Conservation (phyloP, 371 early-diverging fungal species). For the Mucor sp. region DNA sequence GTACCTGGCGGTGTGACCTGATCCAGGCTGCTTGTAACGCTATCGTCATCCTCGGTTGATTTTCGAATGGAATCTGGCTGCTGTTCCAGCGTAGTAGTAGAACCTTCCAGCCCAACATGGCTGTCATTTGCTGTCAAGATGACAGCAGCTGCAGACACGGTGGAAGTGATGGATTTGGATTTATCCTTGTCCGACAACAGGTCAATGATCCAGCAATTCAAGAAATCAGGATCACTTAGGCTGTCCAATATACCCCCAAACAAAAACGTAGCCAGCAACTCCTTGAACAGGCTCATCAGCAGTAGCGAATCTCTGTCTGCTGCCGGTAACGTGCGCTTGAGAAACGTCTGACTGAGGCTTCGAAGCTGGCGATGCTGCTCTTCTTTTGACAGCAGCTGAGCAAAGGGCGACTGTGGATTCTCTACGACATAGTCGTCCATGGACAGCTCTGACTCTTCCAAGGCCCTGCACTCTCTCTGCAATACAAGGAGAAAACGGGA, state of each 20-base stretch:
- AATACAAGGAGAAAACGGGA: not conserved
- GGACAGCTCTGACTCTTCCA: constrained; percentile 39
- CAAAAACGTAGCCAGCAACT: constrained; percentile 39
- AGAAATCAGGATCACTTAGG: constrained; percentile 48
- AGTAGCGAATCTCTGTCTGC: constrained; percentile 35
- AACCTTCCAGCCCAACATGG: not conserved
- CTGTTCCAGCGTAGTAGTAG: not conserved
- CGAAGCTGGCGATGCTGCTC: constrained; percentile 47
- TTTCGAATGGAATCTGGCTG: not conserved
- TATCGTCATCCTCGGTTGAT: not conserved
- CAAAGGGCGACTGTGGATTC: constrained; percentile 55
- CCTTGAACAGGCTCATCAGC: constrained; percentile 36
- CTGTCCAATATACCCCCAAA: constrained; percentile 39
- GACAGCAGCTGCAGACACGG: constrained; percentile 7
- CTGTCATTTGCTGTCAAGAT: not conserved
- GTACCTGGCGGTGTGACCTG: constrained; percentile 8
- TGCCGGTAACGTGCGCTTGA: constrained; percentile 36
- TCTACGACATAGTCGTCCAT: constrained; percentile 36
- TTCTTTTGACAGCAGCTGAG: constrained; percentile 40
- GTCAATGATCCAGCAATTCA: constrained; percentile 44
- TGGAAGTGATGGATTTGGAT: not conserved
- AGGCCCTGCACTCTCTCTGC: constrained; percentile 50
- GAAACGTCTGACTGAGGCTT: constrained; percentile 32
- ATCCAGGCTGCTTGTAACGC: not conserved
- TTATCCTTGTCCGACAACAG: constrained; percentile 28